Base-by-base conservation (phyloP, 805 yeast species). In the Wickerhamiella domercqiae region DNA sequence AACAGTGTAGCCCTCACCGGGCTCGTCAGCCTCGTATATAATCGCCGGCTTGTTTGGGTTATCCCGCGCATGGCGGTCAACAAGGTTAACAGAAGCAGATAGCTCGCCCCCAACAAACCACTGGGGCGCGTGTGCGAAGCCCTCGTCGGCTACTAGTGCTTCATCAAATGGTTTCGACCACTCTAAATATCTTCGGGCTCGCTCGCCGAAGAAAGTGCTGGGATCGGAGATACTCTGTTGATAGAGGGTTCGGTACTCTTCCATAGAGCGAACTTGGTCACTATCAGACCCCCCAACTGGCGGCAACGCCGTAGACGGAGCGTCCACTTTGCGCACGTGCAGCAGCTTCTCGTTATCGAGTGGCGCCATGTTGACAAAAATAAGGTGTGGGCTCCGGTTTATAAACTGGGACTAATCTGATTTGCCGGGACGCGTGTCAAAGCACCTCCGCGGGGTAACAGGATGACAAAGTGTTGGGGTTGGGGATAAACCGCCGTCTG, bases 61-160 rank as follows among this genome's bases (percentile, higher is more conserved):
- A 47, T 68, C 70, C 48, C 80, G 64, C 3, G 98, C 98, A 66
- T 90, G 94, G 60, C 97, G 74, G 60, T 87, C 98, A 46, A 87
- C 94, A 59, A 90, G 78, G 62, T 87, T 87, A 64, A 81, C 87
- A 46, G 78, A 67, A 29, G 98, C 98, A 55, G 90, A 90, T 55
- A 87, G 68, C 63, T 79, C 75, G 54, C 98, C 98, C 45, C 82
- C 86, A 35, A 83, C 61, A 54, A 90, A 90, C 97, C 97, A 90
- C 26, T 96, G 83, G 37, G 75, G 54, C 26, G 48, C 36, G 63
- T 50, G 49, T 51, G 68, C 24, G 40, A 50, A 49, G 16, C 35
- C 31, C n/a, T 31, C 17, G 17, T 40, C 20, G 22, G 19, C 28
- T 37, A 50, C 40, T 15, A 50, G 46, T 16, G 70, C 90, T 41